Base-by-base conservation (phyloP, 2,329 filamentous ascomycete genomes). In the Fusarium musae region DNA sequence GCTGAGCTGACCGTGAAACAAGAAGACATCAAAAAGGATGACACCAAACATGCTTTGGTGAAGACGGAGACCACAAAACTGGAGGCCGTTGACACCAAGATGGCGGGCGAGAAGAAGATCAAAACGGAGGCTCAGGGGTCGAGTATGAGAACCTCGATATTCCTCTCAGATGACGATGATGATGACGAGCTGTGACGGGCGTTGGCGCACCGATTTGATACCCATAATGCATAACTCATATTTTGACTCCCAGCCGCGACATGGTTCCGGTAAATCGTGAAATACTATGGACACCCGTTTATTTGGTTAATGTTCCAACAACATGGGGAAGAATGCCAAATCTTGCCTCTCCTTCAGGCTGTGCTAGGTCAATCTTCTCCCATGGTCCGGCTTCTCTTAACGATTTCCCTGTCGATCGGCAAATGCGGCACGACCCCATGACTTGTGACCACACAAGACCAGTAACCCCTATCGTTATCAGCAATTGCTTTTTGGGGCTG, bases 301-400 rank as follows among this genome's bases (percentile, higher is more conserved):
- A 89, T 67, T 90, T 90, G 1, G 85, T 88, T 58, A 89, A 78
- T 1, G 85, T 84, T 6, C 88, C 88, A 23, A 85, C 69, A n/a
- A 87, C 77, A 58, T 89, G 87, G 32, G 88, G 88, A 19, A 88
- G 68, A 5, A 79, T 66, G 2, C 81, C 72, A 57, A 82, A 87
- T 80, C 84, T 85, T 6, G 79, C 79, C 73, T 88, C 84, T 3
- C 75, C 79, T 0, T 75, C 70, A 0, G 84, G 84, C 61, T 82
- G 82, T 1, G 70, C 81, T 9, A 90, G 74, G 67, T 90, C 87
- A 15, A 89, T 77, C 11, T 82, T 80, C 9, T 82, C 79, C 87
- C 88, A 90, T 0, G 83, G 79, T 0, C 87, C 88, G 15, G 85
- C 87, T 40, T 85, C 82, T 34, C 80, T 81, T n/a, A 90, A 78